Evolutionary conservation across 1,284 basidiomycete species (phyloP), one percentile per base, ranked within the genome.

Genomic region (Moesziomyces globuligerus): DNA sequence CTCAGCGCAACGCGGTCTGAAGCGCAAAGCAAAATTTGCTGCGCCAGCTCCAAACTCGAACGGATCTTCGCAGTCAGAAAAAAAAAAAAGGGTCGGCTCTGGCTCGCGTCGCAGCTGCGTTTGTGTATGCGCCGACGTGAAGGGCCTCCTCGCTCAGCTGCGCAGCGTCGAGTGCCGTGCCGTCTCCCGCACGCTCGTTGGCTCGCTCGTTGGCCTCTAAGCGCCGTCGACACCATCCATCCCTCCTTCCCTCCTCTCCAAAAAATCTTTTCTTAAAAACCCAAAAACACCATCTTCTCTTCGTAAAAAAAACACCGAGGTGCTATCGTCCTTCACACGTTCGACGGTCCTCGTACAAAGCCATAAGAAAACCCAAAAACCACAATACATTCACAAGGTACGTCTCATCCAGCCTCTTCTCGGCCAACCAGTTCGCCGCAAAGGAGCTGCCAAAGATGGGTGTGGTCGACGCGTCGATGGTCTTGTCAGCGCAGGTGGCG

Each of bases 251-350:
- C 65, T 50, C 50, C 56, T 45, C 46, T 38, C 29, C 53, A 62
- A 70, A 61, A 70, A 61, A 64, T 46, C 51, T 51, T 58, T 54
- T 42, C 43, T 46, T 50, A 69, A 69, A 67, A 58, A 54, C 29
- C 52, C 58, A 67, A 66, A 67, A 67, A 67, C 64, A 67, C 64
- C 64, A 46, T 60, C 64, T 53, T 36, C 37, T n/a, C 47, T 43
- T 32, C 32, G 26, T 7, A 42, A 54, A 59, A 66, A 66, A 66
- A 44, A 50, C n/a, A n/a, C 55, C 62, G 52, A 66, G 62, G 62
- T 66, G 41, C 52, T 48, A 58, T 59, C 62, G 51, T 55, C 56
- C 47, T 34, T 42, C 36, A 26, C 23, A 17, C 25, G 40, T 55
- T 59, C 48, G 56, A 48, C 56, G 20, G 52, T 60, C 64, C 57